Base-by-base conservation (phyloP, 139 green algal species). In the Parachlorella kessleri region DNA sequence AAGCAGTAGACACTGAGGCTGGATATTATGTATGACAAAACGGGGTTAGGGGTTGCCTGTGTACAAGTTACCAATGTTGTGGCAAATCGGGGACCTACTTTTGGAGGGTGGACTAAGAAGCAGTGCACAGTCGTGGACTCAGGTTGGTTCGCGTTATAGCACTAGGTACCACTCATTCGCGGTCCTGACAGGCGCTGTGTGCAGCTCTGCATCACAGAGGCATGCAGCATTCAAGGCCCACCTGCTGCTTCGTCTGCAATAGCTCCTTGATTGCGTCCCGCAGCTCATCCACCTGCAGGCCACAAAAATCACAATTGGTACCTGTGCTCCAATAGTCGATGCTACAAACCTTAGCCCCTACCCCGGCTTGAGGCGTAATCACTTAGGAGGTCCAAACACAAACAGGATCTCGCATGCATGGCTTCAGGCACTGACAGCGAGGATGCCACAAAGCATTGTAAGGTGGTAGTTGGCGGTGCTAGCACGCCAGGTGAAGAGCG, bases 221-320 rank as follows among this genome's bases (percentile, higher is more conserved):
- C 48, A 28, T 59, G 69, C n/a, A n/a, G n/a, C n/a, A n/a, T n/a
- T 75, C 21, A 32, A 82, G 70, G 39, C 77, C 30, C 28, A 6
- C 35, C 2, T 8, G 1, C 3, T 59, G 64, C 32, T 42, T 41
- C 9, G 77, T 48, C 33, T 69, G 10, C 35, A 83, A 41, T 35
- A 83, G 41, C 28, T 41, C 32, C 0, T 7, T 28, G 4, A 76
- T 53, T 14, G 69, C 78, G 4, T 1, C 35, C 1, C 55, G 63
- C 26, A 83, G 42, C 72, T 75, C 8, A 36, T 41, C 33, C 36
- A 81, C 30, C 74, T 79, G 74, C 63, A 59, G 48, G 14, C 41
- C 8, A 72, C 6, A 23, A 72, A 48, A 9, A 48, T 6, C 33
- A 41, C 9, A 72, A 21, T 28, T 28, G 66, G n/a, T n/a, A n/a